Evolutionary conservation across 2,329 filamentous ascomycete species (phyloP).

Genomic region (Penicillium sp.): DNA sequence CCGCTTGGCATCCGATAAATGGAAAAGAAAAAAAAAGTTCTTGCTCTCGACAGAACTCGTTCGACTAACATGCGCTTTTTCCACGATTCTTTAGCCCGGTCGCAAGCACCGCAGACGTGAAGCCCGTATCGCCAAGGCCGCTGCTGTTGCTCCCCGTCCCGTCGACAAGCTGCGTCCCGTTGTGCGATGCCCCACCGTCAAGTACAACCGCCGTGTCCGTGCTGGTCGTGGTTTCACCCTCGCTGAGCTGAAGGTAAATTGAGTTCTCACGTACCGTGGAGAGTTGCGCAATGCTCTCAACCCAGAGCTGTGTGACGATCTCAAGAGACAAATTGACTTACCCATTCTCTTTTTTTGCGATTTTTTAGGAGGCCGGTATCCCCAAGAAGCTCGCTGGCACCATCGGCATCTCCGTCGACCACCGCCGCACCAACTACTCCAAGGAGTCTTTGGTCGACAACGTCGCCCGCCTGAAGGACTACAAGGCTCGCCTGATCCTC

Average conservation of each 20-base stretch:
- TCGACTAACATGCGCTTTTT: constrained; percentile 34
- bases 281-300: background rate
- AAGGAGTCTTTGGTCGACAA: constrained; percentile 93
- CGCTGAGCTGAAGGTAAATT: constrained; percentile 88
- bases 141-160: constrained; percentile 88
- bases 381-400: constrained; percentile 89
- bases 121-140: constrained; percentile 90
- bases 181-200: constrained; percentile 95
- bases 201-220: constrained; percentile 98
- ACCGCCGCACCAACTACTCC: constrained; percentile 93
- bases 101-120: constrained; percentile 90
- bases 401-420: constrained; percentile 95
- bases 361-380: constrained; percentile 78
- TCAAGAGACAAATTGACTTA: too few relatives aligned
- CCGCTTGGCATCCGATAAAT: constrained; percentile 8
- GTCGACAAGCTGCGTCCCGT: constrained; percentile 95
- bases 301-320: too few relatives aligned
- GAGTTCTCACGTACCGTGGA: constrained; percentile 1
- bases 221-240: constrained; percentile 97
- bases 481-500: constrained; percentile 91
- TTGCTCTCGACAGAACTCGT: constrained; percentile 12
- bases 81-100: constrained; percentile 64
- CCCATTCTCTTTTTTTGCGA: constrained; percentile 11
- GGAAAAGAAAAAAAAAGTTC: constrained; percentile 3
- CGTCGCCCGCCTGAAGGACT: constrained; percentile 95